These are phyloP conservation scores for Quambalaria eucalypti DNA, from an alignment of 1,284 basidiomycete genomes.

Conservation along the genomic window DNA sequence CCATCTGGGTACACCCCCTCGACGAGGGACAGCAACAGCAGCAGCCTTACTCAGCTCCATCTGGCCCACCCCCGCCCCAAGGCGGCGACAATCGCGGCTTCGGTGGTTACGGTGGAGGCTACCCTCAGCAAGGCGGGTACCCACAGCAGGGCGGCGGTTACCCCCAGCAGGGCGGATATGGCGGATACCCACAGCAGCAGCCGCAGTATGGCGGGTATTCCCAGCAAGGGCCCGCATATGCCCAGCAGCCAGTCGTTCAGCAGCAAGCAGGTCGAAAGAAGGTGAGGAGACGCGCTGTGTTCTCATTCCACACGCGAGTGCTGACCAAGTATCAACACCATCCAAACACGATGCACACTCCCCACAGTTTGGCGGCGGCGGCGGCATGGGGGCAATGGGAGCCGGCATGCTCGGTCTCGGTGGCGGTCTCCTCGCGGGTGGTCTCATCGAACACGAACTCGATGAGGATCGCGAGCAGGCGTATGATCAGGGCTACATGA, in stretches of 20 bases:
- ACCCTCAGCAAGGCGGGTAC: background rate
- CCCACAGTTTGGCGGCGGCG: too few relatives aligned
- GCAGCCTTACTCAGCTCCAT: conserved; percentile 1
- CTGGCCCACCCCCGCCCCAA: background rate
- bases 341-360: conserved; percentile 41
- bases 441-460: conserved; percentile 14
- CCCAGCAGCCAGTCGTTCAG: conserved; percentile 1
- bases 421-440: background rate
- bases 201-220: background rate
- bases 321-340: conserved; percentile 41
- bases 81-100: background rate
- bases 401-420: conserved; percentile 8
- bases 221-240: background rate
- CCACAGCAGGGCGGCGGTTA: conserved; percentile 1
- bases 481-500: conserved; percentile 14
- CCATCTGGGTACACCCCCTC: conserved; percentile 44
- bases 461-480: conserved; percentile 16
- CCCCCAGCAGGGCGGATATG: background rate
- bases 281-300: background rate
- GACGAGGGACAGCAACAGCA: conserved; percentile 16
- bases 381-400: conserved; percentile 24
- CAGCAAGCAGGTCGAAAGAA: background rate
- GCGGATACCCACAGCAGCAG: conserved; percentile 1
- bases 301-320: conserved; percentile 27
- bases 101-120: background rate